Conservation (phyloP, 2,329 filamentous ascomycete species). For the Colletotrichum limetticola region DNA sequence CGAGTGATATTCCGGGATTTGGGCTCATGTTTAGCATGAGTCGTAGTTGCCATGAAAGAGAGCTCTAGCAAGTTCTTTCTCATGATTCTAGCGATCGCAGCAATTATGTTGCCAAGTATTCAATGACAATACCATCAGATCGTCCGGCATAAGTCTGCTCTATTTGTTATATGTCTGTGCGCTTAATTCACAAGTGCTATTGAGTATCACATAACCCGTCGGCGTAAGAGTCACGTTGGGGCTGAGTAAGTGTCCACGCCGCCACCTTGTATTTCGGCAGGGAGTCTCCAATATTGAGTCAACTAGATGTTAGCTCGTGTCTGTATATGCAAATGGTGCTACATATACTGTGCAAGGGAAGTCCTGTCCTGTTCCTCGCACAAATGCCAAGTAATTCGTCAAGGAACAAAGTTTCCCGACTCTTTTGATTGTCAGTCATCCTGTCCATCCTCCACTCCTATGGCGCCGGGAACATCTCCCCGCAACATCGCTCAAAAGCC, state of each 20-base stretch:
- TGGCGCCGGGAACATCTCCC: constrained; percentile 41
- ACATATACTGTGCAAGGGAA: too few species aligned
- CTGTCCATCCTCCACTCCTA: neutral
- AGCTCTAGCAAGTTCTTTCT: too few species aligned
- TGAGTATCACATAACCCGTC: neutral
- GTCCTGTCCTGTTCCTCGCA: too few species aligned
- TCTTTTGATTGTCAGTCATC: too few species aligned
- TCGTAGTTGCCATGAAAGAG: too few species aligned
- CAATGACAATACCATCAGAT: too few species aligned
- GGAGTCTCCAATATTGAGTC: neutral
- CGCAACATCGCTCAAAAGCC: neutral
- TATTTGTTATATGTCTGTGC: neutral
- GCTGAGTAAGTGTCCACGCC: neutral
- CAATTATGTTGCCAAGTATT: neutral
- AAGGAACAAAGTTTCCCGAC: too few species aligned
- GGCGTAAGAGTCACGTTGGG: neutral
- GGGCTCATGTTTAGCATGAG: too few species aligned
- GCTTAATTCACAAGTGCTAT: neutral
- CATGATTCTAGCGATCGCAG: neutral
- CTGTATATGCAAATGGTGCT: neutral
- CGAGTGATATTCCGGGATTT: too few species aligned
- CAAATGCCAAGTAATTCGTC: too few species aligned
- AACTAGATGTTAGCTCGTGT: neutral
- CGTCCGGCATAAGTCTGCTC: neutral
- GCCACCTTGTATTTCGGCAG: neutral